Evolutionary conservation across 805 yeast species (phyloP).

Genomic region (Candida verbasci): DNA sequence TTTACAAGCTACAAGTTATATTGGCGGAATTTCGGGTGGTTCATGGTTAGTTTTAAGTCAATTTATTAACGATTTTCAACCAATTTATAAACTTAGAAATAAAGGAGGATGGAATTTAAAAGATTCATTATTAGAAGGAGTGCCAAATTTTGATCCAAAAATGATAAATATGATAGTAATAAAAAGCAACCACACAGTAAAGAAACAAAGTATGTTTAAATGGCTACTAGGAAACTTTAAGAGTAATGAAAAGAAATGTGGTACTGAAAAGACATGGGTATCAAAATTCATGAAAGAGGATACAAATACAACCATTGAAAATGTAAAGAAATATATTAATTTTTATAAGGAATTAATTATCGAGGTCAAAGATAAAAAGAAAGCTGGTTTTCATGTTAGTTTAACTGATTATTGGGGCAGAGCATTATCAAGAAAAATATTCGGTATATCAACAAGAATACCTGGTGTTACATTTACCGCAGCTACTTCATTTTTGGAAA

Average conservation of each 20-base stretch:
- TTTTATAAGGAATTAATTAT: slow-evolving; percentile 52
- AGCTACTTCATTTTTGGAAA: slow-evolving; percentile 23
- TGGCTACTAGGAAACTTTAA: background rate
- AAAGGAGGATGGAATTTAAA: slow-evolving; percentile 38
- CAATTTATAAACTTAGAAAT: slow-evolving; percentile 13
- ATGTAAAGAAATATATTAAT: slow-evolving; percentile 24
- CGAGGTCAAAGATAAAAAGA: slow-evolving; percentile 49
- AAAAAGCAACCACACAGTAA: background rate
- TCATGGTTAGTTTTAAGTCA: slow-evolving; percentile 60
- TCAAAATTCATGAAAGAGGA: too few relatives aligned
- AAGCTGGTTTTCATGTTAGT: slow-evolving; percentile 51
- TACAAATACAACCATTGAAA: background rate
- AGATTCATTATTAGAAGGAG: slow-evolving; percentile 50
- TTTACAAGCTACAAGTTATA: slow-evolving; percentile 50
- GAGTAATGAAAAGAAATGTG: background rate
- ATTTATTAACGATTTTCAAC: slow-evolving; percentile 26
- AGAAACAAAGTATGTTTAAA: background rate
- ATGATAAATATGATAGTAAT: background rate
- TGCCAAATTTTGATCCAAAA: slow-evolving; percentile 47
- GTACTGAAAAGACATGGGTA: background rate
- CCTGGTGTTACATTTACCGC: slow-evolving; percentile 39
- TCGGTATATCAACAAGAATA: slow-evolving; percentile 29
- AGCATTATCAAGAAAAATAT: slow-evolving; percentile 48
- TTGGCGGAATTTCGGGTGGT: slow-evolving; percentile 70
- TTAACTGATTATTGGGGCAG: slow-evolving; percentile 69